phyloP scores from a whole-genome alignment of 306 rosid species.

The Echinosophora koreensis region DNA sequence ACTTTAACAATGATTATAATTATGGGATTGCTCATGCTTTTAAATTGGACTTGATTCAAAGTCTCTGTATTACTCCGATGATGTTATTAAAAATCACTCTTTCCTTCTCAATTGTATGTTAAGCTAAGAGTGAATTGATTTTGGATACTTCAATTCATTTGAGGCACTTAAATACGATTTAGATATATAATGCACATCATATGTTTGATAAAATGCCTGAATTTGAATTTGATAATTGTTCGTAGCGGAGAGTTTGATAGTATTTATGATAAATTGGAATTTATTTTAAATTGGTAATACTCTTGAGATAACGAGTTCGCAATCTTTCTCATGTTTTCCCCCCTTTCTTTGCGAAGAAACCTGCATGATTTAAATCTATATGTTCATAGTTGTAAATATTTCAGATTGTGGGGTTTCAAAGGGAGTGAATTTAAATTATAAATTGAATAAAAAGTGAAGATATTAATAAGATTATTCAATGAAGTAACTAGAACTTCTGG shows the following conservation, averaged over 20 bases:
- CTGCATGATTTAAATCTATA: background rate
- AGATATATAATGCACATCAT: background rate
- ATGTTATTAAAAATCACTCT: background rate
- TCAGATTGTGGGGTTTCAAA: background rate
- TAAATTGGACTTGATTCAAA: background rate
- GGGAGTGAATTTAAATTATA: background rate
- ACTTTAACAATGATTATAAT: background rate
- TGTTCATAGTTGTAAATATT: background rate
- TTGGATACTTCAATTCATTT: background rate
- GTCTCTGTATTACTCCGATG: background rate
- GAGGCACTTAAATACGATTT: background rate
- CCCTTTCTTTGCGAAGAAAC: background rate
- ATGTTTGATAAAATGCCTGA: slow-evolving; percentile 19
- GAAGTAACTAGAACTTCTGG: slow-evolving; percentile 12
- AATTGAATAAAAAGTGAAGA: background rate
- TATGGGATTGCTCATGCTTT: background rate
- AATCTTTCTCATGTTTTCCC: background rate
- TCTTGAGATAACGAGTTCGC: no score
- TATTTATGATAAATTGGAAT: no score
- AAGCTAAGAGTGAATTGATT: slow-evolving; percentile 10
- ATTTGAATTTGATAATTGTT: background rate
- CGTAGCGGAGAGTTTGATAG: background rate
- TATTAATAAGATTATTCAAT: background rate
- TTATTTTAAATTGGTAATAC: background rate
- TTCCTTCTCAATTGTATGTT: background rate